These are phyloP conservation scores for Lasiosphaeriaceae sp. DNA, from an alignment of 495 filamentous ascomycete species.

Conservation along the genomic window DNA sequence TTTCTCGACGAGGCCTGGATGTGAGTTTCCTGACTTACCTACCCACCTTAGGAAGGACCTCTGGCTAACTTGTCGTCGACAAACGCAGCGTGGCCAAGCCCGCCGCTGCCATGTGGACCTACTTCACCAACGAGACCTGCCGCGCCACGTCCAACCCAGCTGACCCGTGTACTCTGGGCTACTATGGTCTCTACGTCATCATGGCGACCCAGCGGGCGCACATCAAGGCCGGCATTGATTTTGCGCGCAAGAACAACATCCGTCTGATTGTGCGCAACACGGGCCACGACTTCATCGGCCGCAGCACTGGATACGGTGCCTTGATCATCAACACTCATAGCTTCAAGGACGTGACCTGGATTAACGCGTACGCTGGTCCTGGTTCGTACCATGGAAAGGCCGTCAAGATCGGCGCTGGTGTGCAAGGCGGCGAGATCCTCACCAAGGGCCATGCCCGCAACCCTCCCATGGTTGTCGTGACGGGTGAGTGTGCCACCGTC, in stretches of 20 bases:
- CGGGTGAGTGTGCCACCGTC: constrained; percentile 47
- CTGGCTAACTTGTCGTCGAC: neutral
- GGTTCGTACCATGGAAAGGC: constrained; percentile 27
- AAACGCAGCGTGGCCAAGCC: constrained; percentile 21
- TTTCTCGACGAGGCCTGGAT: constrained; percentile 27
- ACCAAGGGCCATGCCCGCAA: constrained; percentile 37
- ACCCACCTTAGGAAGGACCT: neutral
- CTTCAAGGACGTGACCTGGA: constrained; percentile 46
- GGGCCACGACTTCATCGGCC: constrained; percentile 54
- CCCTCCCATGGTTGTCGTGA: constrained; percentile 41
- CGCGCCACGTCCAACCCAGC: constrained; percentile 42
- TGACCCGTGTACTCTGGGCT: constrained; percentile 51
- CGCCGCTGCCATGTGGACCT: constrained; percentile 30
- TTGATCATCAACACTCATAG: constrained; percentile 60
- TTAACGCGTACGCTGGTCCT: constrained; percentile 37
- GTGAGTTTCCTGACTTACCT: constrained; percentile 13
- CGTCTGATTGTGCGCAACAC: constrained; percentile 60
- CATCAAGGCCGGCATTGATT: constrained; percentile 46
- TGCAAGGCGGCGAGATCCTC: constrained; percentile 48
- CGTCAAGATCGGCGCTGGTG: constrained; percentile 55
- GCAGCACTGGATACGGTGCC: constrained; percentile 51
- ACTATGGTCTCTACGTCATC: constrained; percentile 48
- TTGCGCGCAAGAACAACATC: constrained; percentile 51
- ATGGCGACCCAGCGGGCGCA: constrained; percentile 39
- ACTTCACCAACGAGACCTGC: constrained; percentile 40